phyloP scores from a whole-genome alignment of 164 flowering plant genomes.

The Pachysandra terminalis region DNA sequence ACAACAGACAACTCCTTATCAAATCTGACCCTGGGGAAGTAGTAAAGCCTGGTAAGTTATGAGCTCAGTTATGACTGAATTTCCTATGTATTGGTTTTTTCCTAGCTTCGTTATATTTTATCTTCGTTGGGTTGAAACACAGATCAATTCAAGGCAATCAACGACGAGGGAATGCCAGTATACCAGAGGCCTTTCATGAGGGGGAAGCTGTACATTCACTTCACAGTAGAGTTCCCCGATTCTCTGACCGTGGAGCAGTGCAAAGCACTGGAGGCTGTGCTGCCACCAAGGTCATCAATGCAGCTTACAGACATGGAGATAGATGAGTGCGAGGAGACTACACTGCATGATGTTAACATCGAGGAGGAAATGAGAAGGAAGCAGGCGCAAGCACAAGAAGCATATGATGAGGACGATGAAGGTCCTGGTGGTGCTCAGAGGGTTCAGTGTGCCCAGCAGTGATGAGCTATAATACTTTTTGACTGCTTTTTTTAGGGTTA shows the following conservation, averaged over 20 bases:
- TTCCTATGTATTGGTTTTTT: background rate
- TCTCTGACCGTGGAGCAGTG: slow-evolving; percentile 18
- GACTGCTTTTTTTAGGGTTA: no score
- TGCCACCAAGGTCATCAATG: slow-evolving; percentile 14
- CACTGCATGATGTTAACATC: slow-evolving; percentile 24
- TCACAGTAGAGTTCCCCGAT: slow-evolving; percentile 48
- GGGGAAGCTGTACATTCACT: slow-evolving; percentile 63
- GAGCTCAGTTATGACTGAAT: no score
- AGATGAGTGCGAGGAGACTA: slow-evolving; percentile 29
- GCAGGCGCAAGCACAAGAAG: slow-evolving; percentile 23
- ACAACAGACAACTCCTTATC: slow-evolving; percentile 62
- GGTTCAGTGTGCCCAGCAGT: slow-evolving; percentile 27
- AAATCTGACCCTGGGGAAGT: slow-evolving; percentile 64
- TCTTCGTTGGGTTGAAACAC: background rate
- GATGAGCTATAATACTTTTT: no score
- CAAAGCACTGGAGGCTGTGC: slow-evolving; percentile 19
- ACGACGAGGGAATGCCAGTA: slow-evolving; percentile 72
- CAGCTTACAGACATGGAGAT: slow-evolving; percentile 23
- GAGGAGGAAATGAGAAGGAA: slow-evolving; percentile 27
- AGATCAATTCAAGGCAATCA: slow-evolving; percentile 64
- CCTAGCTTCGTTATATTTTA: background rate
- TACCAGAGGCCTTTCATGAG: slow-evolving; percentile 64
- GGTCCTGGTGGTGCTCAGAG: slow-evolving; percentile 24
- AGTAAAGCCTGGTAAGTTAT: slow-evolving; percentile 57
- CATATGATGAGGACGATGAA: slow-evolving; percentile 28